Conservation (phyloP, 2,329 filamentous ascomycete genomes). For the Trichoderma semiorbis region DNA sequence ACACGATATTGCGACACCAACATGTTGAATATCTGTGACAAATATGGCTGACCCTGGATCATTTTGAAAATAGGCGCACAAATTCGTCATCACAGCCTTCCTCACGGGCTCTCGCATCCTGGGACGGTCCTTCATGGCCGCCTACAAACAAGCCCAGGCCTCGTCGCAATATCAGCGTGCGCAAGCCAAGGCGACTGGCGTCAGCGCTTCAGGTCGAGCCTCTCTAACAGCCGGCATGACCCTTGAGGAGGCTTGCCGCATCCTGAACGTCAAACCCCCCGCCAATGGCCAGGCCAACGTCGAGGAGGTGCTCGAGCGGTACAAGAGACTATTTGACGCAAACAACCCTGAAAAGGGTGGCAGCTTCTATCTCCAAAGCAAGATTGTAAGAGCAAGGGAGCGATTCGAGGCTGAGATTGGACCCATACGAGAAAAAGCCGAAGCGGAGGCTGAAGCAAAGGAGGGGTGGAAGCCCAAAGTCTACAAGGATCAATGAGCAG, state of each 20-base stretch:
- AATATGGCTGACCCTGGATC: not conserved
- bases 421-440: slow-evolving; percentile 65
- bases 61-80: slow-evolving; percentile 66
- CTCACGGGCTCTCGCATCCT: slow-evolving; percentile 87
- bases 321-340: slow-evolving; percentile 90
- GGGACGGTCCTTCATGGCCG: slow-evolving; percentile 87
- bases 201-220: slow-evolving; percentile 52
- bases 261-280: slow-evolving; percentile 91
- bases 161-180: slow-evolving; percentile 77
- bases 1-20: not conserved
- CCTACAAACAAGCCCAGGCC: slow-evolving; percentile 91
- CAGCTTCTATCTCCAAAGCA: slow-evolving; percentile 98
- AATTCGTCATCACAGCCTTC: slow-evolving; percentile 83
- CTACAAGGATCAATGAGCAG: slow-evolving; percentile 69
- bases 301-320: slow-evolving; percentile 76
- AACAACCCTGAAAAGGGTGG: slow-evolving; percentile 96
- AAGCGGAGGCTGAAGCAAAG: slow-evolving; percentile 72
- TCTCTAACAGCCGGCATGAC: slow-evolving; percentile 69
- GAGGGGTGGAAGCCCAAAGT: slow-evolving; percentile 94
- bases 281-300: slow-evolving; percentile 68
- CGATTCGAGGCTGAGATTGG: slow-evolving; percentile 84
- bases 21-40: not conserved
- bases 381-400: slow-evolving; percentile 86
- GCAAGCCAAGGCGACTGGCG: slow-evolving; percentile 58
- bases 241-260: slow-evolving; percentile 94